Percentiles rank a stretch among this genome's conserved stretches.
phyloP scores from a whole-genome alignment of 202 grass and related monocot species.

The Dendrocalamus latiflorus region DNA sequence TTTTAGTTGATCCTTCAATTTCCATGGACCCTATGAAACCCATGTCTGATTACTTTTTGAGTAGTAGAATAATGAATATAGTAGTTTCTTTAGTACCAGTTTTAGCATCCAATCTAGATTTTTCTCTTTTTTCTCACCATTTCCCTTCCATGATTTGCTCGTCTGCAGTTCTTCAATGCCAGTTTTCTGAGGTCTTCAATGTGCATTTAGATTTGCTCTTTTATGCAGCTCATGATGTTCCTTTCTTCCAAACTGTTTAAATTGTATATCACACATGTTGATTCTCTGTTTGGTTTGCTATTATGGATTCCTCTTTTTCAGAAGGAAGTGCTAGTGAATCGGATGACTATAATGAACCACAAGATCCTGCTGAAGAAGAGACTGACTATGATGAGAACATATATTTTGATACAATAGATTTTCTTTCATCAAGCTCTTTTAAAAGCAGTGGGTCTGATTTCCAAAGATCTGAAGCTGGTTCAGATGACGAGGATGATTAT shows the following conservation, averaged over 20 bases:
- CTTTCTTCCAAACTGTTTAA: neutral
- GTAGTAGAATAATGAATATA: neutral
- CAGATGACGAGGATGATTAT: slow-evolving; percentile 74
- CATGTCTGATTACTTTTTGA: neutral
- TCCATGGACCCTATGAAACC: neutral
- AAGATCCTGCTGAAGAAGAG: slow-evolving; percentile 86
- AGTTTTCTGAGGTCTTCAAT: neutral
- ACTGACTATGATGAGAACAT: slow-evolving; percentile 82
- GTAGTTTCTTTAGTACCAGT: neutral
- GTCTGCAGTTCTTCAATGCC: neutral
- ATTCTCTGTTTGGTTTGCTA: neutral
- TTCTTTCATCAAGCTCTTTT: slow-evolving; percentile 96
- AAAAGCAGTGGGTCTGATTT: slow-evolving; percentile 80
- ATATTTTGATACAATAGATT: slow-evolving; percentile 95
- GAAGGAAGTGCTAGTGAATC: slow-evolving; percentile 93
- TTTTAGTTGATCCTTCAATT: neutral
- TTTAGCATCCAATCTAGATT: neutral
- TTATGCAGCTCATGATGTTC: neutral
- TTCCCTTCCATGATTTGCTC: neutral
- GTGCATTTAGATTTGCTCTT: neutral
- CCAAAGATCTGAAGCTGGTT: slow-evolving; percentile 78
- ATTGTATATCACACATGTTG: neutral
- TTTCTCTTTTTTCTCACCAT: neutral
- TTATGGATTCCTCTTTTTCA: slow-evolving; percentile 31
- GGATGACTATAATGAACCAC: slow-evolving; percentile 92